Base-by-base conservation (phyloP, 1,284 basidiomycete species). In the Waitea zeae region DNA sequence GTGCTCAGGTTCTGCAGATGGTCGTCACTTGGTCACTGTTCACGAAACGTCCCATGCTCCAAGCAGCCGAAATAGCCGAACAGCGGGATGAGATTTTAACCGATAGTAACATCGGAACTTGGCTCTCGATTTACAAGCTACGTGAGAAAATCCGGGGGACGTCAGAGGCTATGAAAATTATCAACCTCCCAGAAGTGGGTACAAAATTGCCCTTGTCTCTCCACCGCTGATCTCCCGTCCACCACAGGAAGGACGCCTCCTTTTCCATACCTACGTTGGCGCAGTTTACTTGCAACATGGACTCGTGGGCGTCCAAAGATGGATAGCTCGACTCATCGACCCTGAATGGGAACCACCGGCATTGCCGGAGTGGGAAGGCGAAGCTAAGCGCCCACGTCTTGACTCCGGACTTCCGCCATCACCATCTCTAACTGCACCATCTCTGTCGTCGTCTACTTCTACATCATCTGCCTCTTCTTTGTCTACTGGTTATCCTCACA, bases 201-300 rank as follows among this genome's bases (percentile, higher is more conserved):
- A 26, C n/a, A n/a, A 26, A n/a, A n/a, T n/a, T n/a, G n/a, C n/a
- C n/a, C n/a, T n/a, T n/a, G n/a, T n/a, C n/a, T n/a, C n/a, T n/a
- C n/a, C n/a, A n/a, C n/a, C n/a, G n/a, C n/a, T n/a, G n/a, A n/a
- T n/a, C n/a, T n/a, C n/a, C n/a, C 20, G 40, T 38, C 34, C 20
- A 38, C 32, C 40, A 39, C 38, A 81, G 77, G 71, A 79, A 56
- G 62, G 62, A 3, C 56, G 54, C 24, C 49, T 57, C 13, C 52
- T 80, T 20, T 77, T 82, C 47, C 52, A 65, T 42, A 67, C 76
- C 20, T 81, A 78, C 50, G 61, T 75, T 22, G 78, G 74, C 24
- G 78, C 68, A 19, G 59, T 77, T 19, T 75, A 62, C 45, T 44
- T 54, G 36, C 67, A 75, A 40, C 60, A 54, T 42, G 77, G 76